These are phyloP conservation scores for Sporothrix curviconia DNA, from an alignment of 2,329 filamentous ascomycete species.

Conservation along the genomic window DNA sequence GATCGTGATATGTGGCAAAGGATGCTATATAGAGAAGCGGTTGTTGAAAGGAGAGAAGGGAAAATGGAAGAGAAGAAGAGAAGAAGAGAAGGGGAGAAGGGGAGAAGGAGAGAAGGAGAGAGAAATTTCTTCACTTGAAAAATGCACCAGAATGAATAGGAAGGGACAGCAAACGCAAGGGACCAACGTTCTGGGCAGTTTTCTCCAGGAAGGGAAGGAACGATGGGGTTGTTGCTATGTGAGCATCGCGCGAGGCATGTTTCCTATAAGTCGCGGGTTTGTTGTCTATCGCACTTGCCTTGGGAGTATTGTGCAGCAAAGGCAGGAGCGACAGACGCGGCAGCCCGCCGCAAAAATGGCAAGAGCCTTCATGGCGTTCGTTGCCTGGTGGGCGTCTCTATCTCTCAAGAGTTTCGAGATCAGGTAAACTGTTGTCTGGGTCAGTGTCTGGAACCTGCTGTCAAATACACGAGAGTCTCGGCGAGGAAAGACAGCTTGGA, in stretches of 20 bases:
- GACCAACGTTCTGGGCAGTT: not conserved
- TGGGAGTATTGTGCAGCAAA: not conserved
- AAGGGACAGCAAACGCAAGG: not conserved
- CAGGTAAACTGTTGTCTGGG: no score
- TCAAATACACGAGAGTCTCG: no score
- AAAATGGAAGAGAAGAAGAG: not conserved
- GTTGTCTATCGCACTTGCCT: conserved; percentile 6
- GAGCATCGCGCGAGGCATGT: not conserved
- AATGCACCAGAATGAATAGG: no score
- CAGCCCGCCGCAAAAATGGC: conserved; percentile 2
- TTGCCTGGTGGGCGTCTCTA: not conserved
- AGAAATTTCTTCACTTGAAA: no score
- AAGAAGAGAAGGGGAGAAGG: not conserved
- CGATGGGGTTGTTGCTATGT: not conserved
- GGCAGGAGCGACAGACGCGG: conserved; percentile 10
- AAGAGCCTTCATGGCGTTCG: conserved; percentile 9
- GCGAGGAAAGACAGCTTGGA: no score
- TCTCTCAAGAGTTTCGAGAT: no score
- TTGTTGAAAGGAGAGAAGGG: no score
- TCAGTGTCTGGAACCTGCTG: no score
- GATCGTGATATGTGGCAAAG: not conserved
- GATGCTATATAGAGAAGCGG: no score
- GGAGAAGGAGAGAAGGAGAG: not conserved
- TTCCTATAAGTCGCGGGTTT: no score
- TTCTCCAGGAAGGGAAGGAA: not conserved